Base-by-base conservation (phyloP, 371 early-diverging fungal species). In the Entomophthora muscae region DNA sequence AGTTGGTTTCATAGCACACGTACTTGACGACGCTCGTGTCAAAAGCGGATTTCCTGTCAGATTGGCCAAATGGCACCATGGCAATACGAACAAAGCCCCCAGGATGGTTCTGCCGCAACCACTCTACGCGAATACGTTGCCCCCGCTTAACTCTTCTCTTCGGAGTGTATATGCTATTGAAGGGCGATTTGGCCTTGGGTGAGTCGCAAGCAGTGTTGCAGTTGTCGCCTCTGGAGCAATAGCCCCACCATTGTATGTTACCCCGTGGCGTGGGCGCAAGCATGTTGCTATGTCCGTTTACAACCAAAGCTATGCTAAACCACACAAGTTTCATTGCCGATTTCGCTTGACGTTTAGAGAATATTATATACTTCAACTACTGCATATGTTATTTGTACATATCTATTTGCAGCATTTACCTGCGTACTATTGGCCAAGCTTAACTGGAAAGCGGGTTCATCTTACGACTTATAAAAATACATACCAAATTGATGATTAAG, bases 61-160 rank as follows among this genome's bases (percentile, higher is more conserved):
- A 77, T 26, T 74, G 63, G 61, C 72, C 70, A 68, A 77, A 76
- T 17, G 78, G 77, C 3, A 76, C 78, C 69, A 82, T 73, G 13
- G 77, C 69, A 31, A 80, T 66, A n/a, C 81, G 74, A 32, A 82
- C 78, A 64, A 82, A 82, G 2, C 82, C 83, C 1, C 78, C 82
- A 0, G 83, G 79, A 59, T 82, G 82, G 67, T 82, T 82, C 62
- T 73, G 70, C 5, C 82, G 69, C 24, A 69, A 64, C 82, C 82
- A 81, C 24, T 67, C 57, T 27, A 81, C 70, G 0, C 66, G 67
- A 23, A 80, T 66, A 31, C 66, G 66, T 56, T 78, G 75, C 10
- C 81, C 82, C 5, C 82, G 31, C 17, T 33, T 31, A 22, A 59
- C 33, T 32, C 31, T 26, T 27, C 42, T 59, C 24, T 59, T 59